Evolutionary conservation across 306 rosid species (phyloP).

Genomic region (Gillenia trifoliata): DNA sequence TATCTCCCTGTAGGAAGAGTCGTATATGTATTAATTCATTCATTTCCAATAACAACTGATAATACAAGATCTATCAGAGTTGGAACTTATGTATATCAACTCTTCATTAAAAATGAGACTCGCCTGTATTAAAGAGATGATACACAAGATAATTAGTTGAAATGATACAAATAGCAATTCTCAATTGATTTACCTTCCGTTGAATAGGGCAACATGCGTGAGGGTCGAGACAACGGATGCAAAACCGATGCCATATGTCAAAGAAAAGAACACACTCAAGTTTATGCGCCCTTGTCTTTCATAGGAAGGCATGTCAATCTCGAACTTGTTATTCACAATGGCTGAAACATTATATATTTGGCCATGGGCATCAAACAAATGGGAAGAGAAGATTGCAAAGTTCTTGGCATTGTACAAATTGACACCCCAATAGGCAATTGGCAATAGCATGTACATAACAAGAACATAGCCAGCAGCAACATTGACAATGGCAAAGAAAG

Average conservation of each 20-base stretch:
- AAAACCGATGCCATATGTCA: slow-evolving; percentile 77
- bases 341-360: slow-evolving; percentile 39
- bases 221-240: slow-evolving; percentile 69
- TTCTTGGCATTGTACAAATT: slow-evolving; percentile 25
- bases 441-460: slow-evolving; percentile 20
- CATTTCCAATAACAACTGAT: neutral
- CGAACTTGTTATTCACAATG: slow-evolving; percentile 53
- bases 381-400: slow-evolving; percentile 31
- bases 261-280: slow-evolving; percentile 59
- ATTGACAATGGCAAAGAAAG: slow-evolving; percentile 39
- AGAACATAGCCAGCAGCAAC: slow-evolving; percentile 24
- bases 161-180: neutral
- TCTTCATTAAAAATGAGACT: no score
- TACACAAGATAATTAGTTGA: neutral
- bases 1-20: slow-evolving; percentile 55
- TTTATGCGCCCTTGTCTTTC: slow-evolving; percentile 43
- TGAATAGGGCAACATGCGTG: slow-evolving; percentile 59
- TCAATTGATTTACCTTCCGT: slow-evolving; percentile 54
- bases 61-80: no score
- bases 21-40: neutral
- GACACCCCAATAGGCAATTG: slow-evolving; percentile 30
- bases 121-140: no score
- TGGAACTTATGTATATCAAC: no score
- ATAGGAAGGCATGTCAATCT: slow-evolving; percentile 35
- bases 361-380: slow-evolving; percentile 36